Percentiles rank a stretch among this genome's conserved stretches.
Conservation (phyloP, 495 filamentous ascomycete species). For the Melanomma pulvis-pyrius region DNA sequence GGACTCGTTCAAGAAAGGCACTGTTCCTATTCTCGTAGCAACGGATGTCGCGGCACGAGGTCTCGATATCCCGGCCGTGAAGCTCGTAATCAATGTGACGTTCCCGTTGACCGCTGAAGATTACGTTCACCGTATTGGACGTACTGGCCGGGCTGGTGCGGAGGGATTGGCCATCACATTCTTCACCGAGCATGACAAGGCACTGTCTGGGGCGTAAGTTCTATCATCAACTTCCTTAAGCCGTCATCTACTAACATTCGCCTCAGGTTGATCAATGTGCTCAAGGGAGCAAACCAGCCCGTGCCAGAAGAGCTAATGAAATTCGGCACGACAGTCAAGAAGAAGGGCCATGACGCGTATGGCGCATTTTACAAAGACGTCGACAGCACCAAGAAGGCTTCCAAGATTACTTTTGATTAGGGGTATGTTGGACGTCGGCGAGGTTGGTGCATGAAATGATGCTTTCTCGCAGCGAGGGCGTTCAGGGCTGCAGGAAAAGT, state of each 20-base stretch:
- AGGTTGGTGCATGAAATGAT: neutral
- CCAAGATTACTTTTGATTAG: slow-evolving; percentile 89
- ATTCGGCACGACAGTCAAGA: slow-evolving; percentile 98
- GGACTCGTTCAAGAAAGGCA: slow-evolving; percentile 83
- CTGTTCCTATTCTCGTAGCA: slow-evolving; percentile 86
- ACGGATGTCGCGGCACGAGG: slow-evolving; percentile 97
- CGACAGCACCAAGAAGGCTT: slow-evolving; percentile 76
- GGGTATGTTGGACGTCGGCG: neutral
- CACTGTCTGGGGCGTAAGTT: slow-evolving; percentile 78
- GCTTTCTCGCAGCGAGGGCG: neutral
- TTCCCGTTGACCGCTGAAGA: slow-evolving; percentile 81
- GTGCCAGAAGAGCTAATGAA: slow-evolving; percentile 87
- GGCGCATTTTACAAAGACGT: slow-evolving; percentile 88
- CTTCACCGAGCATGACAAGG: slow-evolving; percentile 94
- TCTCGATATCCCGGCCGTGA: slow-evolving; percentile 91
- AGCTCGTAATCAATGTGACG: slow-evolving; percentile 84
- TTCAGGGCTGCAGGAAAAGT: neutral
- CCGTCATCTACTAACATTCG: slow-evolving; percentile 13
- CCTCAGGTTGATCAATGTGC: slow-evolving; percentile 77
- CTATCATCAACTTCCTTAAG: neutral
- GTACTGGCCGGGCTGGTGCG: slow-evolving; percentile 87
- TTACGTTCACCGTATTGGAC: slow-evolving; percentile 92
- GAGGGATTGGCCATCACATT: slow-evolving; percentile 88
- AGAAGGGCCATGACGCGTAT: slow-evolving; percentile 91
- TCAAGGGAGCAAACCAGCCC: slow-evolving; percentile 83